A percentile compares a stretch with the other conserved stretches of the same genome.
Evolutionary conservation across 2,329 filamentous ascomycete genomes (phyloP).

Genomic region (Pestalotiopsis sp.): DNA sequence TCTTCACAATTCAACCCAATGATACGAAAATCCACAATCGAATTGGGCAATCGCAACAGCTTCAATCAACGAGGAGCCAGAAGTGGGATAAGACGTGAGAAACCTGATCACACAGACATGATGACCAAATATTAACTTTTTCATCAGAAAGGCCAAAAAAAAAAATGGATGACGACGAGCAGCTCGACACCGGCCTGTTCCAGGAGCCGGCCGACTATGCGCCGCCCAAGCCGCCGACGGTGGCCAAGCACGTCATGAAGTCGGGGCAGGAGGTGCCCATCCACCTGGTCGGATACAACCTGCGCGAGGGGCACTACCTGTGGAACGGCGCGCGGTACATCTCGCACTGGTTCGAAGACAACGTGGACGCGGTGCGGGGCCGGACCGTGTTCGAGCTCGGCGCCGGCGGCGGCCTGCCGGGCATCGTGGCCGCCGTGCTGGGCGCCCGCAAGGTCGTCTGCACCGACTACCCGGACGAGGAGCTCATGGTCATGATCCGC

Average conservation of each 20-base stretch:
- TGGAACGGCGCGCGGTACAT: conserved; percentile 89
- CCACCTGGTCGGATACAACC: conserved; percentile 83
- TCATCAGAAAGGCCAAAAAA: background rate
- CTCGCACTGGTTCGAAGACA: conserved; percentile 75
- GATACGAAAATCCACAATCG: conserved; percentile 6
- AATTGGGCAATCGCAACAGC: conserved; percentile 5
- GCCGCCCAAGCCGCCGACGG: conserved; percentile 75
- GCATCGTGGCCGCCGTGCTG: conserved; percentile 73
- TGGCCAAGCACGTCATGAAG: conserved; percentile 70
- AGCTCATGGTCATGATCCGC: conserved; percentile 79
- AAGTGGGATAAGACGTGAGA: background rate
- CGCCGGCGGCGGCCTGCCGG: conserved; percentile 83
- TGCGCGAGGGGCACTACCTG: conserved; percentile 85
- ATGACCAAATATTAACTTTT: background rate
- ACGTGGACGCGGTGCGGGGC: conserved; percentile 62
- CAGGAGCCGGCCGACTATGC: conserved; percentile 82
- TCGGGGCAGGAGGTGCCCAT: conserved; percentile 68
- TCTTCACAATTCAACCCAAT: conserved; percentile 5
- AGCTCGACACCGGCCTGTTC: conserved; percentile 62
- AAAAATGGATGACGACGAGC: conserved; percentile 32
- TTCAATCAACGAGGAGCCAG: background rate
- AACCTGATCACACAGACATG: background rate
- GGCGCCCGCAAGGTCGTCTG: conserved; percentile 75
- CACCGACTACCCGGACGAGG: conserved; percentile 86
- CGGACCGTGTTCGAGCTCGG: conserved; percentile 86